Conservation (phyloP, 78 protist genomes). For the Tieghemostelium lacteum region DNA sequence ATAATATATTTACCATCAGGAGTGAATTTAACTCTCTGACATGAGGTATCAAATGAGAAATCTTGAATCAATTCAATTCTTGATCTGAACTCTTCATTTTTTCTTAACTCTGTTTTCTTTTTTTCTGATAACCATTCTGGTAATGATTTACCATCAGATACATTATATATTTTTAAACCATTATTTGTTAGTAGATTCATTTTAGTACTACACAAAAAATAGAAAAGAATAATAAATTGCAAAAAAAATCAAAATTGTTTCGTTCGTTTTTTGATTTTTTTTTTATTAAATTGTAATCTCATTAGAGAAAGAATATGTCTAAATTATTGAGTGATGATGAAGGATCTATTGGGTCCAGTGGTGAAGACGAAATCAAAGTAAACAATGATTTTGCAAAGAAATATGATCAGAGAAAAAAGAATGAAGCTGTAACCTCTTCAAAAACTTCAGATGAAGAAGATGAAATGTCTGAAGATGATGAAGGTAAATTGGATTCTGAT, state of each 20-base stretch:
- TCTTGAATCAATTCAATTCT: slow-evolving; percentile 97
- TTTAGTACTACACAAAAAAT: background rate
- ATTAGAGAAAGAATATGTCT: too few relatives aligned
- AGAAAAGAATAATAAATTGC: background rate
- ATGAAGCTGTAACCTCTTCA: background rate
- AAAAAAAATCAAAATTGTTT: background rate
- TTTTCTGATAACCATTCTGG: slow-evolving; percentile 89
- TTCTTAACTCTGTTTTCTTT: slow-evolving; percentile 47
- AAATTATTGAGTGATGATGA: too few relatives aligned
- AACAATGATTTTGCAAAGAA: background rate
- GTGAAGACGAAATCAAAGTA: slow-evolving; percentile 16
- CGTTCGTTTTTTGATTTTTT: background rate
- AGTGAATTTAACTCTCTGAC: slow-evolving; percentile 71
- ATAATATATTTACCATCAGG: slow-evolving; percentile 86
- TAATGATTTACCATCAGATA: slow-evolving; percentile 87
- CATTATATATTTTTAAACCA: slow-evolving; percentile 89
- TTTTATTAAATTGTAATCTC: too few relatives aligned
- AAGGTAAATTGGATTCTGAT: slow-evolving; percentile 44
- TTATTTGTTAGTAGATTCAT: slow-evolving; percentile 82
- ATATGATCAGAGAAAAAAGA: background rate
- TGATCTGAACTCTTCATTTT: slow-evolving; percentile 56
- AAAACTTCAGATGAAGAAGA: slow-evolving; percentile 10
- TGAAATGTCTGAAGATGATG: slow-evolving; percentile 67
- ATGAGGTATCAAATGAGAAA: slow-evolving; percentile 91
- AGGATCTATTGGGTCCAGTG: background rate